Percentiles rank a stretch among this genome's conserved stretches.
phyloP scores from a whole-genome alignment of 108 stramenopile species.

The Aurantiochytrium sp. region DNA sequence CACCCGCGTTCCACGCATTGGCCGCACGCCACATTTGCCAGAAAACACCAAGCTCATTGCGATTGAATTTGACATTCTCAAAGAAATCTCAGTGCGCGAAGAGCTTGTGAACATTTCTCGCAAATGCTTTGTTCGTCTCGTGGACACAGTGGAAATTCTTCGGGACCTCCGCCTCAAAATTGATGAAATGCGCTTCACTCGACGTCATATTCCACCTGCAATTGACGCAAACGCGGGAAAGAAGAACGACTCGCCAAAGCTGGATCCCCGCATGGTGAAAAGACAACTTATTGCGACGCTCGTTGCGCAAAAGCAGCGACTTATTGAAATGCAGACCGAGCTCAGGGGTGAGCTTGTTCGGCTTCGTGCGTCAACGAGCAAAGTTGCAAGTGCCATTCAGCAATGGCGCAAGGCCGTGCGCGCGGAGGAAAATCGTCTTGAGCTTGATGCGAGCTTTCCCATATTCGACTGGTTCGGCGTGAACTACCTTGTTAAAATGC shows the following conservation, averaged over 20 bases:
- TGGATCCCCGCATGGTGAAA: not conserved
- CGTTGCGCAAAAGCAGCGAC: not conserved
- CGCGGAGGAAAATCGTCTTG: not conserved
- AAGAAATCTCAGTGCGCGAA: not conserved
- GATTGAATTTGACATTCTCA: not conserved
- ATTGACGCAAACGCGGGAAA: not conserved
- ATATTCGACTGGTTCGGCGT: not conserved
- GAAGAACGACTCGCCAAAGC: not conserved
- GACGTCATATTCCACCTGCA: not conserved
- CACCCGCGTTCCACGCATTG: not conserved
- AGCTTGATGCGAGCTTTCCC: not conserved
- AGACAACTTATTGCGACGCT: not conserved
- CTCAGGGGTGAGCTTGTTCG: not conserved
- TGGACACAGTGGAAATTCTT: not conserved
- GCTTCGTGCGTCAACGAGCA: not conserved
- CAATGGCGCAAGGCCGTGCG: not conserved
- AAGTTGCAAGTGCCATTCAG: not conserved
- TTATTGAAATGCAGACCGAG: not conserved
- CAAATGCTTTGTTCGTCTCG: not conserved
- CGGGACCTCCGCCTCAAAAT: not conserved
- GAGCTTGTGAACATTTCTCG: not conserved
- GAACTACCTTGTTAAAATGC: not conserved
- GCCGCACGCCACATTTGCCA: not conserved
- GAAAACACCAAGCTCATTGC: not conserved
- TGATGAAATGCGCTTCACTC: not conserved